Base-by-base conservation (phyloP, 2,329 filamentous ascomycete genomes). In the Pyrenophora tritici-repentis region DNA sequence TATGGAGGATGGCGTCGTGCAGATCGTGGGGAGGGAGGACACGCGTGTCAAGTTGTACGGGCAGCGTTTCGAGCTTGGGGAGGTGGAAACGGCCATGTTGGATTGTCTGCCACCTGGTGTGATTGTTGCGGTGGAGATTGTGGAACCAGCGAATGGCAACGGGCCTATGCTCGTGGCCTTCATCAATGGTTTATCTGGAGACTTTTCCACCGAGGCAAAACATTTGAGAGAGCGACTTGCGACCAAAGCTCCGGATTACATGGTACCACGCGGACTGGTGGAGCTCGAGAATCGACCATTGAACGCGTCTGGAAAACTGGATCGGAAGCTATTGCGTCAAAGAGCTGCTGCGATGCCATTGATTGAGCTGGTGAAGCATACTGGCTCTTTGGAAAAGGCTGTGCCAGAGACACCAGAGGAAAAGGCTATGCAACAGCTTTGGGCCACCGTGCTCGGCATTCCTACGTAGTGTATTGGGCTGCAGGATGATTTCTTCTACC, bases 181-280 rank as follows among this genome's bases (percentile, higher is more conserved):
- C 10, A 13, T 47, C 3, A 35, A 47, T 22, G 43, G 43, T 5
- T 6, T 40, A 4, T 32, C 35, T 3, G 13, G 35, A 7, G 26
- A 47, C 2, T 47, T 47, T n/a, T 29, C 43, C n/a, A 7, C n/a
- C 17, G 20, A 34, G n/a, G 36, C 39, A 13, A 47, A 33, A 18
- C 43, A 34, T 17, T 17, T 47, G 14, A 47, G 43, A 47, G 36
- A 40, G 36, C 32, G 12, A 10, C 10, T 47, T 7, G 18, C 35
- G 3, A 31, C 14, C 16, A 39, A 6, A 4, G 35, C 40, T 10
- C 43, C 43, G 18, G 43, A 39, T 17, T 31, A 47, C 29, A 47
- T 47, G 43, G 26, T 47, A 39, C 43, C 43, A 7, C 43, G 43
- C 36, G 43, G 43, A 40, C 39, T 47, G 5, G 43, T 47, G n/a